Base-by-base conservation (phyloP, 805 yeast genomes). In the Hanseniaspora mollemarum region DNA sequence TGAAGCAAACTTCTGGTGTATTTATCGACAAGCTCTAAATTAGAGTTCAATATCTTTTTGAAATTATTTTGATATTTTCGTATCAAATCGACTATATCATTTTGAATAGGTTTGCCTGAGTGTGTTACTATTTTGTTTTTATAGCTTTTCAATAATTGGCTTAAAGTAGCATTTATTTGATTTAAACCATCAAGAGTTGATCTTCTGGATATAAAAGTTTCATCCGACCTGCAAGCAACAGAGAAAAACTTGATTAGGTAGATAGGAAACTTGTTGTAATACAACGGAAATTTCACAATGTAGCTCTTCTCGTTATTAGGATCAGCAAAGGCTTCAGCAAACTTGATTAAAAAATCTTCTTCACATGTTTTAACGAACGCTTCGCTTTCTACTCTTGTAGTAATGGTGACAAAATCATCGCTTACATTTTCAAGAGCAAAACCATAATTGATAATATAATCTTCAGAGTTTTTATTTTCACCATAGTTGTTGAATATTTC, bases 401-500 rank as follows among this genome's bases (percentile, higher is more conserved):
- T 73, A 40, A 87, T 70, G 15, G 78, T 78, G 1, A 80, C 67
- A 4, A 68, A 59, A 55, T 84, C 90, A 32, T 77, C 77, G 9
- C 67, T 66, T 9, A 78, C 73, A 18, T 39, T 21, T 9, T 24
- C 29, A 9, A 46, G 6, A 13, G 38, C 37, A 64, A 88, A 88
- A 0, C 96, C 96, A 62, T 88, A 88, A 0, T 82, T 87, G 57
- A 87, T 66, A 5, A 88, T 63, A 25, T 87, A 64, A 56, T 86
- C 95, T 55, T 84, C 94, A 59, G 87, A 87, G 0, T 92, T 83
- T 63, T 87, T 87, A 49, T 83, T 78, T 19, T 44, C 50, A 1
- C 96, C 96, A 63, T 88, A 87, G 63, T 85, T 84, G 61, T 87
- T 87, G 65, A 66, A 84, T 1, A 88, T 54, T 60, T 86, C 82